Evolutionary conservation across 1,139 yeast species (phyloP), one percentile per base, ranked within the genome.

Genomic region (Yamadazyma trypodendri): DNA sequence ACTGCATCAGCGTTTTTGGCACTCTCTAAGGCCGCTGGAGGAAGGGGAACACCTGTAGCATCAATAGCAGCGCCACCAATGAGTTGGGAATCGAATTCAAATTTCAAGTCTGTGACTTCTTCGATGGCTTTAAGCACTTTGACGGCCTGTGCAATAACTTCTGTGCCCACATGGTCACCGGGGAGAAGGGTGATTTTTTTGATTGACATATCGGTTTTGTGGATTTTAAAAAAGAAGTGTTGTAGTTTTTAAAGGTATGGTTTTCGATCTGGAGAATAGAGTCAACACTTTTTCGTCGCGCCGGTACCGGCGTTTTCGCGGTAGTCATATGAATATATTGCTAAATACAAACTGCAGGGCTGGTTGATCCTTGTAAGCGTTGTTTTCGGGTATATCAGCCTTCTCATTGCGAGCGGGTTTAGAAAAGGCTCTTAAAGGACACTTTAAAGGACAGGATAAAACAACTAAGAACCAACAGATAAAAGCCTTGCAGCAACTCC

Each of bases 1-100:
- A 92, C 96, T 25, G 98, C 98, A 59, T 92, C 95, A 1, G 97
- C 84, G 32, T 67, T 66, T 64, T 86, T 89, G 34, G 97, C 79
- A n/a, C 95, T 88, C 35, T 71, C 85, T 36, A 92, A 74, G 2
- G 97, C 75, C 39, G 75, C 94, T 45, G 84, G 95, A n/a, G 97
- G 88, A 49, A 92, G 74, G 40, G 98, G 97, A 32, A 61, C 79
- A 37, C 98, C 98, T 32, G 95, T 84, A 42, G 96, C 97, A 60
- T 92, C 98, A 57, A 92, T 90, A 36, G 97, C 96, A 38, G 97
- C 97, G 50, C 98, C 98, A 44, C 98, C 98, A 54, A 92, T 90
- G 54, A 90, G 75, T 56, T 89, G 96, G 45, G 83, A 68, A 54
- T 84, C 75, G 63, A 88, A 87, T 37, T 84, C 77, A 60, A 92